Evolutionary conservation across 192 early-diverging fungal species (phyloP).

Genomic region (Entomortierella chlamydospora): DNA sequence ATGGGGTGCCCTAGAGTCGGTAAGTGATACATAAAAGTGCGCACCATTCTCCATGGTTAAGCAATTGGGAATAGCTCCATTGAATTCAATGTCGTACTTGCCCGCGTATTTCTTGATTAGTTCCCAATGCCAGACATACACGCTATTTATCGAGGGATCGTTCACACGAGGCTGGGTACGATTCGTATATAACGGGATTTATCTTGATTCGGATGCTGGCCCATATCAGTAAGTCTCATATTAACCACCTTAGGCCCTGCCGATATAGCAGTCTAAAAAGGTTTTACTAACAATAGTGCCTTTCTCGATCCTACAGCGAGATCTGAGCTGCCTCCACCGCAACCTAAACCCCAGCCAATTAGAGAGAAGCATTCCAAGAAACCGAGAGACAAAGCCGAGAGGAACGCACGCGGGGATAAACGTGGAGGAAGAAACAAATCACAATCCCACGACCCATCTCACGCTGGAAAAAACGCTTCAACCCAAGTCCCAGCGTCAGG

Average conservation of each 20-base stretch:
- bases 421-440: background rate
- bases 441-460: background rate
- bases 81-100: no score
- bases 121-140: slow-evolving; percentile 60
- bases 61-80: no score
- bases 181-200: slow-evolving; percentile 89
- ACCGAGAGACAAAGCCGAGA: background rate
- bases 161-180: slow-evolving; percentile 93
- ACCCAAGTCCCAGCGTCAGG: background rate
- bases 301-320: background rate
- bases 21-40: slow-evolving; percentile 3
- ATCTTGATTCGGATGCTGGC: slow-evolving; percentile 74
- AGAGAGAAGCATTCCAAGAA: slow-evolving; percentile 1
- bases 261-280: no score
- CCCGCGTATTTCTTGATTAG: slow-evolving; percentile 17
- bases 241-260: no score
- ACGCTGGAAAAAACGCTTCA: background rate
- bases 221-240: slow-evolving; percentile 46
- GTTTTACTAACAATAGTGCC: background rate
- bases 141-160: slow-evolving; percentile 45
- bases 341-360: background rate
- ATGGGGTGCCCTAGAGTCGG: slow-evolving; percentile 33
- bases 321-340: slow-evolving; percentile 1
- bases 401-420: background rate
- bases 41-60: no score